A percentile compares a stretch with the other conserved stretches of the same genome.
Evolutionary conservation across 768 basidiomycete species (phyloP).

Genomic region (Lactarius indigo): DNA sequence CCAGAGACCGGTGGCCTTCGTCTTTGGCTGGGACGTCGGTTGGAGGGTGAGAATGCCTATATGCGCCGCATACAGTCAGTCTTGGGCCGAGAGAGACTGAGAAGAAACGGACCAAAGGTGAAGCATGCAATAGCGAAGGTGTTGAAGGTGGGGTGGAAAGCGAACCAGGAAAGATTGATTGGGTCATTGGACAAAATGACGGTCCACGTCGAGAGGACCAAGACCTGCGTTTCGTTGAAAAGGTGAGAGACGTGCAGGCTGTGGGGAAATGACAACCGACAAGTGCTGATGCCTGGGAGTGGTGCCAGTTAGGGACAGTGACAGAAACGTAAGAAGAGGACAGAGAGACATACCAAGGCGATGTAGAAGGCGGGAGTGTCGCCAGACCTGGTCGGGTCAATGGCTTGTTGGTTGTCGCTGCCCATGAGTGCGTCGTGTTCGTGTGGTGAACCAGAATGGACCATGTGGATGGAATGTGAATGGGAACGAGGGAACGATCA

Average conservation of each 20-base stretch:
- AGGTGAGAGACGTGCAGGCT: not conserved
- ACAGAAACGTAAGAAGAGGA: not conserved
- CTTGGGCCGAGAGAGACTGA: not conserved
- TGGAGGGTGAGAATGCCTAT: slow-evolving; percentile 74
- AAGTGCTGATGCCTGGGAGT: slow-evolving; percentile 15
- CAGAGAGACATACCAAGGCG: slow-evolving; percentile 37
- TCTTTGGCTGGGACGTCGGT: slow-evolving; percentile 61
- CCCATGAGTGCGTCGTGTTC: slow-evolving; percentile 24
- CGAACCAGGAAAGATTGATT: slow-evolving; percentile 53
- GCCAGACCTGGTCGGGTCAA: slow-evolving; percentile 38
- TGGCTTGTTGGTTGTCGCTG: slow-evolving; percentile 27
- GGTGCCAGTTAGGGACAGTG: slow-evolving; percentile 9
- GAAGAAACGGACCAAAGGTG: slow-evolving; percentile 50
- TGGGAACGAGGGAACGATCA: no score
- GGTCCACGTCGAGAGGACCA: slow-evolving; percentile 40
- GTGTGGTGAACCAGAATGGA: not conserved
- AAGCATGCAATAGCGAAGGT: slow-evolving; percentile 52
- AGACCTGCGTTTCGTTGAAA: slow-evolving; percentile 7
- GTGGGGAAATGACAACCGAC: not conserved
- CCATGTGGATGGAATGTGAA: not conserved
- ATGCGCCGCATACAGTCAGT: not conserved
- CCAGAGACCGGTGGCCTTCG: slow-evolving; percentile 61
- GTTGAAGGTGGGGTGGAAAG: slow-evolving; percentile 63
- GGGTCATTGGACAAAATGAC: slow-evolving; percentile 47
- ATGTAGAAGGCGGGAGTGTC: slow-evolving; percentile 36